phyloP scores from a whole-genome alignment of 805 yeast species.

The Hanseniaspora thailandica region DNA sequence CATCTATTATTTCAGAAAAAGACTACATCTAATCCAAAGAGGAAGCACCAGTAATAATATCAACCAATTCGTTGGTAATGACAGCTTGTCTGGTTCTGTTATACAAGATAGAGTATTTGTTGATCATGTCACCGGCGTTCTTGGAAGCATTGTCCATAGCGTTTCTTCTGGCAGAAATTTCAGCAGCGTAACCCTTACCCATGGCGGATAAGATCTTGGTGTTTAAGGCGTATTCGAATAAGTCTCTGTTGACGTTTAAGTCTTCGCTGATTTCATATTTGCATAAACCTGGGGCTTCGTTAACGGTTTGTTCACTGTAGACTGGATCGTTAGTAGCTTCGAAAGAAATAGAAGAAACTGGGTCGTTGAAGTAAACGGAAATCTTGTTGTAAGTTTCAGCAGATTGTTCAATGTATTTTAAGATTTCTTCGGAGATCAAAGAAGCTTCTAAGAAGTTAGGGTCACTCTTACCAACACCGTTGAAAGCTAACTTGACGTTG shows the following conservation, averaged over 20 bases:
- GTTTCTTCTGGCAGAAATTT: conserved; percentile 95
- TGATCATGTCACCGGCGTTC: conserved; percentile 99
- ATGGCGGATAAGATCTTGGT: conserved; percentile 81
- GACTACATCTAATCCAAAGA: conserved; percentile 62
- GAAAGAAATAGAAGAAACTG: conserved; percentile 76
- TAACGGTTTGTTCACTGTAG: conserved; percentile 59
- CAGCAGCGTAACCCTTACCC: conserved; percentile 98
- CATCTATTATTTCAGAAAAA: conserved; percentile 14
- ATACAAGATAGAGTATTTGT: conserved; percentile 88
- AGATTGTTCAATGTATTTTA: conserved; percentile 32
- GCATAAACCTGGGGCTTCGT: conserved; percentile 72
- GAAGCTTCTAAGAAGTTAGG: conserved; percentile 89
- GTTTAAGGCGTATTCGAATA: conserved; percentile 80
- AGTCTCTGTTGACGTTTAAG: conserved; percentile 54
- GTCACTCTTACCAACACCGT: conserved; percentile 91
- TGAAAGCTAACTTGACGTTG: conserved; percentile 61
- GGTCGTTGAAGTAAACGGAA: conserved; percentile 78
- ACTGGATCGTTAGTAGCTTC: conserved; percentile 66
- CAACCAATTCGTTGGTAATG: conserved; percentile 98
- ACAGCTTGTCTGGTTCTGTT: conserved; percentile 99
- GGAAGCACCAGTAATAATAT: conserved; percentile 99
- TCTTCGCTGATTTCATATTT: conserved; percentile 70
- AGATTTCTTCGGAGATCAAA: conserved; percentile 73
- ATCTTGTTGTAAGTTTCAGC: conserved; percentile 49
- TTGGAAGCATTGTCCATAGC: conserved; percentile 99